Conservation (phyloP, 225 moss, liverwort and hornwort genomes). For the Sphagnum tenellum region DNA sequence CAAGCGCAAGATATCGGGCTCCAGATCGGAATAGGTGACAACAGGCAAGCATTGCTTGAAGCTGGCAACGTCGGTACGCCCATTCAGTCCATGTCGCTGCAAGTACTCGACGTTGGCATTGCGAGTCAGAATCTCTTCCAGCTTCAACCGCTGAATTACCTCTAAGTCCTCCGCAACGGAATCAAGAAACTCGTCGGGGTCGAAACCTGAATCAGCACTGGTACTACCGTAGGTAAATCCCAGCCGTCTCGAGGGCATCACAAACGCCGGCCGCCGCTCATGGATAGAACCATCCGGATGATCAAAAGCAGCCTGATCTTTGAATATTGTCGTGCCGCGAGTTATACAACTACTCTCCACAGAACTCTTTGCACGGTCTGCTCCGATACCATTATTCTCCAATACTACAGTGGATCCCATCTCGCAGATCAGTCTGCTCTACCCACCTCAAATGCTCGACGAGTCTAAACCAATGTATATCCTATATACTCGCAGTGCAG, state of each 20-base stretch:
- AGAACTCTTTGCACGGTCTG: too few relatives aligned
- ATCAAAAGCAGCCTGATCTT: too few relatives aligned
- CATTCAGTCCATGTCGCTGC: conserved; percentile 18
- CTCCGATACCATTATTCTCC: too few relatives aligned
- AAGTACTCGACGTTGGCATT: conserved; percentile 27
- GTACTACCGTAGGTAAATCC: too few relatives aligned
- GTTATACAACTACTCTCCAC: too few relatives aligned
- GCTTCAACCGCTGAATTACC: conserved; percentile 9
- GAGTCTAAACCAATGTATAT: too few relatives aligned
- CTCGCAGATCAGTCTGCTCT: too few relatives aligned
- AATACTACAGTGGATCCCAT: too few relatives aligned
- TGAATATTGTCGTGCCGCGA: too few relatives aligned
- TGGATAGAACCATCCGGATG: too few relatives aligned
- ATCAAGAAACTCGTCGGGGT: conserved; percentile 4
- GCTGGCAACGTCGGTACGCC: conserved; percentile 14
- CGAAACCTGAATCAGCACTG: neutral
- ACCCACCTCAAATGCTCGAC: too few relatives aligned
- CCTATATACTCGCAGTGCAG: too few relatives aligned
- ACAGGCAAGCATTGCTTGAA: conserved; percentile 22
- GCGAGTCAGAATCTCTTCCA: conserved; percentile 17
- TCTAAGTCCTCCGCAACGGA: conserved; percentile 1
- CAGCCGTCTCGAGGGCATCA: conserved; percentile 5
- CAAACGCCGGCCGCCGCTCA: neutral
- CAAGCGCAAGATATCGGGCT: conserved; percentile 13
- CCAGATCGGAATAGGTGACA: conserved; percentile 11